These are phyloP conservation scores for Coleophoma crateriformis DNA, from an alignment of 2,329 filamentous ascomycete species.

Conservation along the genomic window DNA sequence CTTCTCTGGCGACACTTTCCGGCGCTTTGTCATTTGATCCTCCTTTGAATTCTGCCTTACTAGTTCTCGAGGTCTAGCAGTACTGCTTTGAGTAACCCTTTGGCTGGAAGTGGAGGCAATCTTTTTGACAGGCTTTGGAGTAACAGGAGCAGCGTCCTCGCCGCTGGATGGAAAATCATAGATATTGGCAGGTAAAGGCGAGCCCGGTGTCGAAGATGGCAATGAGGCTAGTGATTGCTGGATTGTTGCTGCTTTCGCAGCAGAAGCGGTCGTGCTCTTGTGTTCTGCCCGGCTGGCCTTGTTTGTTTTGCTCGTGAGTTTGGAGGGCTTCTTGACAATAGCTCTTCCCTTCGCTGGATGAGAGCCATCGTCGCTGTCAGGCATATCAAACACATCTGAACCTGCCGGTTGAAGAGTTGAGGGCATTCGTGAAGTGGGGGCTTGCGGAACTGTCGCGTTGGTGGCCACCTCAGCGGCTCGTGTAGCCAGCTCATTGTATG, in stretches of 20 bases:
- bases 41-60: background rate
- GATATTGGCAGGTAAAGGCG: slow-evolving; percentile 5
- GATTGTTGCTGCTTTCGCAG: background rate
- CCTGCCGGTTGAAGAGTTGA: background rate
- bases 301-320: background rate
- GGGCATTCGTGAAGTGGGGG: background rate
- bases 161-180: slow-evolving; percentile 20
- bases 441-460: background rate
- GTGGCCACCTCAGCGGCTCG: background rate
- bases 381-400: slow-evolving; percentile 14
- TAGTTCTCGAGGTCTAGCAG: no score
- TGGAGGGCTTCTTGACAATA: background rate
- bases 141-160: slow-evolving; percentile 5
- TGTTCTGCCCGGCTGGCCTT: no score
- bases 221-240: slow-evolving; percentile 1
- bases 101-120: background rate
- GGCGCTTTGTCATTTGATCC: slow-evolving; percentile 10
- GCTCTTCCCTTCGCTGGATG: slow-evolving; percentile 2
- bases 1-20: slow-evolving; percentile 14
- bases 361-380: slow-evolving; percentile 15
- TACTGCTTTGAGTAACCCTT: background rate
- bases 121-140: slow-evolving; percentile 9
- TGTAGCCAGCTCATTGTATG: background rate
- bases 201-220: slow-evolving; percentile 2
- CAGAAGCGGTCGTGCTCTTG: no score